These are phyloP conservation scores for Musa beccarii DNA, from an alignment of 176 grass and related monocot species.

Conservation along the genomic window DNA sequence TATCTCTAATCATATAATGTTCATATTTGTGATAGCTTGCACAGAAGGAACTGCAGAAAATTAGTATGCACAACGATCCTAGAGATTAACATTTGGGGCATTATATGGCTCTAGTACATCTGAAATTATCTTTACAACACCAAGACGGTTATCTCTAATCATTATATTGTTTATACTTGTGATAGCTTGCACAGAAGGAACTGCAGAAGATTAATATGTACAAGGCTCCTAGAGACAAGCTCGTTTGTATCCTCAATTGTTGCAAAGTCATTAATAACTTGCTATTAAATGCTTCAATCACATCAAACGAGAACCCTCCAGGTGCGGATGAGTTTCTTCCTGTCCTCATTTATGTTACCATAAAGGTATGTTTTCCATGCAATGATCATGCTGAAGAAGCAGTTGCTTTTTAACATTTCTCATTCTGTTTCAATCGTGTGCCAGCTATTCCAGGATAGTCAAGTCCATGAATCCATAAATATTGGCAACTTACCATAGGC, in stretches of 20 bases:
- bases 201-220: constrained; percentile 96
- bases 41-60: constrained; percentile 94
- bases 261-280: constrained; percentile 97
- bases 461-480: too few species aligned
- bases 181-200: constrained; percentile 90
- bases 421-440: too few species aligned
- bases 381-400: background rate
- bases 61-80: constrained; percentile 89
- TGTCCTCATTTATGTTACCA: constrained; percentile 87
- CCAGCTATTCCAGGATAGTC: too few species aligned
- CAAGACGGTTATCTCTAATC: too few species aligned
- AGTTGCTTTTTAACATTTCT: too few species aligned
- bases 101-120: too few species aligned
- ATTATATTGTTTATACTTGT: constrained; percentile 18
- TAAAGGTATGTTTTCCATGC: constrained; percentile 50
- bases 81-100: constrained; percentile 25
- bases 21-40: constrained; percentile 53
- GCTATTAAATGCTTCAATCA: constrained; percentile 71
- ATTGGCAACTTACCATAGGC: too few species aligned
- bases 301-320: constrained; percentile 54
- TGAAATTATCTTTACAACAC: too few species aligned
- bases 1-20: background rate
- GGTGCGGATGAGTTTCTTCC: constrained; percentile 98
- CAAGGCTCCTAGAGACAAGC: constrained; percentile 95
- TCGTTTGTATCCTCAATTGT: constrained; percentile 86